Percentiles rank a stretch among this genome's conserved stretches.
These are phyloP conservation scores for Pulicaria dysenterica DNA, from an alignment of 129 eudicot genomes.

Conservation along the genomic window DNA sequence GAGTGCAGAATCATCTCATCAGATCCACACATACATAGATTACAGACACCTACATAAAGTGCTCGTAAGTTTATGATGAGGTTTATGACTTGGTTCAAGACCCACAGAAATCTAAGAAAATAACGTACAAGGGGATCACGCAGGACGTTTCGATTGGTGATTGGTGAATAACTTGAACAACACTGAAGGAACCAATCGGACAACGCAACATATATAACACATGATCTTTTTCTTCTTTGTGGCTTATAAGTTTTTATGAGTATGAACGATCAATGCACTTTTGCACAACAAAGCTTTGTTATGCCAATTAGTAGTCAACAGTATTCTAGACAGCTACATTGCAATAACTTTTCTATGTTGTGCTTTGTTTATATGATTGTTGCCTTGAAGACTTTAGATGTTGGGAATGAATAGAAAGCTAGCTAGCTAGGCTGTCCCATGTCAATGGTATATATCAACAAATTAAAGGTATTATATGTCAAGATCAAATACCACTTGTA, in stretches of 20 bases:
- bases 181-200: constrained; percentile 13
- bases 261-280: constrained; percentile 1
- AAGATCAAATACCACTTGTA: too few relatives aligned
- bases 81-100: constrained; percentile 16
- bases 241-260: neutral
- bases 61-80: constrained; percentile 24
- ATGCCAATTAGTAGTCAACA: constrained; percentile 14
- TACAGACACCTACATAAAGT: constrained; percentile 16
- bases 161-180: constrained; percentile 26
- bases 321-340: constrained; percentile 27
- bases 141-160: constrained; percentile 28
- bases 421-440: constrained; percentile 7
- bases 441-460: neutral
- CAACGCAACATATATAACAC: neutral
- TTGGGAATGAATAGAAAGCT: constrained; percentile 18
- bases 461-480: neutral
- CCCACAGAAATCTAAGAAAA: constrained; percentile 15
- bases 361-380: constrained; percentile 17
- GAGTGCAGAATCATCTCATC: constrained; percentile 19
- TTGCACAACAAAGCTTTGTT: constrained; percentile 12
- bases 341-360: constrained; percentile 6
- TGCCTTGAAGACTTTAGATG: constrained; percentile 5
- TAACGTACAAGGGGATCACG: constrained; percentile 14
- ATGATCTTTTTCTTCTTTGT: neutral
- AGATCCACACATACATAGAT: constrained; percentile 20